A percentile compares a stretch with the other conserved stretches of the same genome.
Evolutionary conservation across 1,139 yeast species (phyloP).

Genomic region (Magnusiomyces tetraspermus): DNA sequence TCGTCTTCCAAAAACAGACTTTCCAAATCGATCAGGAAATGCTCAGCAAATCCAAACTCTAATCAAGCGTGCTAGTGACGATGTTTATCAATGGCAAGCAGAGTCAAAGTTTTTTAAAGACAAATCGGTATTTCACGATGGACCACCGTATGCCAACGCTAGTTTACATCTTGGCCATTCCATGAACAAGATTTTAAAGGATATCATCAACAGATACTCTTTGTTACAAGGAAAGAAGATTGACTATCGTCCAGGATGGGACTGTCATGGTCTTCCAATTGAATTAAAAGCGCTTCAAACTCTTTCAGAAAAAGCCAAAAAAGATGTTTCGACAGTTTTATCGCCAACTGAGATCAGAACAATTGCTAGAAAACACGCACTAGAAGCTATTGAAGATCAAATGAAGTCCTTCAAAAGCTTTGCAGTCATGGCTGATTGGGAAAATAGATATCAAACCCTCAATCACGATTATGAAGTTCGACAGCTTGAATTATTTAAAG

Average conservation of each 20-base stretch:
- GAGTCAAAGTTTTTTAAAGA: constrained; percentile 10
- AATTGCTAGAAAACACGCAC: constrained; percentile 62
- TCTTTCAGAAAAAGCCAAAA: constrained; percentile 25
- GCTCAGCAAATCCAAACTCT: constrained; percentile 22
- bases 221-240: constrained; percentile 53
- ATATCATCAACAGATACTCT: constrained; percentile 67
- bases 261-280: constrained; percentile 95
- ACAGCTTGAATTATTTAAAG: constrained; percentile 62
- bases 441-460: constrained; percentile 63
- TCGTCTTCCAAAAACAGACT: constrained; percentile 44
- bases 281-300: constrained; percentile 63
- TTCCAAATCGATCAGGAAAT: constrained; percentile 41
- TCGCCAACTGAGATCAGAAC: constrained; percentile 49
- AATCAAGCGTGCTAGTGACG: constrained; percentile 32
- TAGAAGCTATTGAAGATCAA: constrained; percentile 54
- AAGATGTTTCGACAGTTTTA: constrained; percentile 27
- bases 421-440: constrained; percentile 81
- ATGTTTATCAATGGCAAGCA: constrained; percentile 39
- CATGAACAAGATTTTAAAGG: constrained; percentile 78
- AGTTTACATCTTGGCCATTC: constrained; percentile 92
- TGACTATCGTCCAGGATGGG: constrained; percentile 90
- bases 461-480: constrained; percentile 58
- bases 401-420: constrained; percentile 52
- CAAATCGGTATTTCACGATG: constrained; percentile 77
- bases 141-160: constrained; percentile 98